These are phyloP conservation scores for Allium cepa DNA, from an alignment of 106 monocot species.

Conservation along the genomic window DNA sequence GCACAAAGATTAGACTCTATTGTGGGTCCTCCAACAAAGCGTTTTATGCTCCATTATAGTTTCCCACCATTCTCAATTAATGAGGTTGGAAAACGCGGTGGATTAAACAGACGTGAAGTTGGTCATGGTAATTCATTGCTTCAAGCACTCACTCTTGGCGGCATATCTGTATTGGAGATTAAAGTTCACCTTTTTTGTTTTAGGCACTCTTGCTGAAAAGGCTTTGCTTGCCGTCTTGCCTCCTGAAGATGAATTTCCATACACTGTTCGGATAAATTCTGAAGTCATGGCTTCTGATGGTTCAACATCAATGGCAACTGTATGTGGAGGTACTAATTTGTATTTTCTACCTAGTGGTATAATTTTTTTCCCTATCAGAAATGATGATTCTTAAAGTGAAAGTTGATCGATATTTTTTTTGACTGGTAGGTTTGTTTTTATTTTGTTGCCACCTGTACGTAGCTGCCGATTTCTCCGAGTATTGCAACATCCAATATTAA, in stretches of 20 bases:
- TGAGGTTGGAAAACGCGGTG: constrained; percentile 84
- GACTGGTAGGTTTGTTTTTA: no score
- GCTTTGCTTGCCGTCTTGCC: constrained; percentile 94
- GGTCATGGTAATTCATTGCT: constrained; percentile 67
- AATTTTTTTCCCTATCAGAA: neutral
- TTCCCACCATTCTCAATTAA: constrained; percentile 97
- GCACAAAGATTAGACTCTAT: constrained; percentile 86
- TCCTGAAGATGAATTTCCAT: constrained; percentile 83
- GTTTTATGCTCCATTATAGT: constrained; percentile 96
- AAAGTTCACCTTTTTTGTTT: neutral
- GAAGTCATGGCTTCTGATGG: constrained; percentile 99
- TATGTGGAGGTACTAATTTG: constrained; percentile 76
- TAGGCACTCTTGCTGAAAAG: constrained; percentile 96
- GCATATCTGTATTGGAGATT: neutral
- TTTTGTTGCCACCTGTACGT: no score
- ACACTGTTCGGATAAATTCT: constrained; percentile 86
- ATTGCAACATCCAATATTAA: no score
- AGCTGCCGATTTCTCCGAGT: no score
- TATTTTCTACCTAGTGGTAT: neutral
- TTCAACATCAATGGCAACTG: constrained; percentile 98
- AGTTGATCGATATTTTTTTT: no score
- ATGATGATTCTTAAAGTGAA: no score
- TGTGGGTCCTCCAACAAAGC: constrained; percentile 95
- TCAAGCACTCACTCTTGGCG: neutral
- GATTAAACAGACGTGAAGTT: constrained; percentile 95